Base-by-base conservation (phyloP, 305 asterid species). In the Solanum aculeatissimum region DNA sequence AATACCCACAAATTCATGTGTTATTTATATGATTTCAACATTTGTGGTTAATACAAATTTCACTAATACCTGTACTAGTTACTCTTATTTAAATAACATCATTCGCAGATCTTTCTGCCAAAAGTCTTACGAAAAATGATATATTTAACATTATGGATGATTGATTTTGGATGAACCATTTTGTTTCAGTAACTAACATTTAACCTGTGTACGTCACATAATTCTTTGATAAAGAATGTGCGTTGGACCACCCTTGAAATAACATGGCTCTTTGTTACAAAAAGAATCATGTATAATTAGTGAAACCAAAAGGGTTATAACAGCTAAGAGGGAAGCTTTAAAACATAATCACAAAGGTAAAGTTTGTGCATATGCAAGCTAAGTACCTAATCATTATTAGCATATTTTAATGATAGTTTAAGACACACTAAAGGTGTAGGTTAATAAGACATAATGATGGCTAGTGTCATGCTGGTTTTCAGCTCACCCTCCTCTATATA, bases 311-410 rank as follows among this genome's bases (percentile, higher is more conserved):
- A 87, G 81, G 6, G 82, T 3, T 71, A 75, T 84, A 86, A 90
- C 93, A 89, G 92, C 92, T 87, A 87, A 87, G 77, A 79, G 60
- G 72, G 87, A 85, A 71, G 83, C 82, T 84, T 66, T 35, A 82
- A 42, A 72, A 63, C 85, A 88, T 90, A 88, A 91, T 91, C 84
- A 65, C 74, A 85, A 32, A 58, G 55, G 58, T 74, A 54, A 53
- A 60, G 47, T 63, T 74, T 80, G 68, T 85, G 60, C 4, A 83
- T 84, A 70, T 42, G 69, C 86, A 45, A 83, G 72, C 40, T 38
- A 55, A 81, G 40, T 40, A 60, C 38, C 38, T 81, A 55, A 81
- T 57, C 54, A 81, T 62, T 81, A 12, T 55, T 62, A 57, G 23
- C 54, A 81, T 54, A 58, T 55, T 19, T 15, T 81, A 57, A 62